phyloP scores from a whole-genome alignment of 2,329 filamentous ascomycete species.

The Incumbomyces delicatus region DNA sequence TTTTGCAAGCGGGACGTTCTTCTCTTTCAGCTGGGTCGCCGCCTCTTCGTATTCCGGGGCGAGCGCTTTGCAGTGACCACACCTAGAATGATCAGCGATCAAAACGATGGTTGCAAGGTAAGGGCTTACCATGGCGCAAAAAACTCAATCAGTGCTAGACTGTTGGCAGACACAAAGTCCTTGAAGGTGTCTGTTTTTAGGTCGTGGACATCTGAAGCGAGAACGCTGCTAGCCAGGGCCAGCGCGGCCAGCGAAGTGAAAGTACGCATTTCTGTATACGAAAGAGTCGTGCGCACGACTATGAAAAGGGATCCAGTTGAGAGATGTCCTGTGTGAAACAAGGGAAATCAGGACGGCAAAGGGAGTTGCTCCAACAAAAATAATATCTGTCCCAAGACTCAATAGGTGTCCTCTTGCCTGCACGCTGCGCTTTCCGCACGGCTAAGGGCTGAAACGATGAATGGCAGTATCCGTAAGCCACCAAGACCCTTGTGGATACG shows the following conservation, averaged over 20 bases:
- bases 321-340: no score
- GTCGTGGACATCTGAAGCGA: conserved; percentile 59
- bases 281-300: background rate
- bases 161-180: conserved; percentile 73
- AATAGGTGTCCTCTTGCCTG: no score
- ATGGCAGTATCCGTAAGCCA: no score
- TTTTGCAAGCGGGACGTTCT: conserved; percentile 40
- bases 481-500: no score
- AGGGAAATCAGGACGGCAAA: background rate
- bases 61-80: conserved; percentile 96
- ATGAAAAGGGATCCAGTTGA: no score
- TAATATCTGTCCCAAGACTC: no score
- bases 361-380: background rate
- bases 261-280: conserved; percentile 13
- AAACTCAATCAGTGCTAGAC: conserved; percentile 92
- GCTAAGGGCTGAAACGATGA: no score
- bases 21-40: conserved; percentile 39
- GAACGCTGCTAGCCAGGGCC: conserved; percentile 29
- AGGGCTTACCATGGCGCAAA: conserved; percentile 66
- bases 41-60: conserved; percentile 46
- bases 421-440: no score
- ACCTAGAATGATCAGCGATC: conserved; percentile 27
- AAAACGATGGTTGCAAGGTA: no score
- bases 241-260: conserved; percentile 25
- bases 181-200: conserved; percentile 81